Evolutionary conservation across 1,284 basidiomycete species (phyloP).

Genomic region (Austroboletus novae-zelandiae): DNA sequence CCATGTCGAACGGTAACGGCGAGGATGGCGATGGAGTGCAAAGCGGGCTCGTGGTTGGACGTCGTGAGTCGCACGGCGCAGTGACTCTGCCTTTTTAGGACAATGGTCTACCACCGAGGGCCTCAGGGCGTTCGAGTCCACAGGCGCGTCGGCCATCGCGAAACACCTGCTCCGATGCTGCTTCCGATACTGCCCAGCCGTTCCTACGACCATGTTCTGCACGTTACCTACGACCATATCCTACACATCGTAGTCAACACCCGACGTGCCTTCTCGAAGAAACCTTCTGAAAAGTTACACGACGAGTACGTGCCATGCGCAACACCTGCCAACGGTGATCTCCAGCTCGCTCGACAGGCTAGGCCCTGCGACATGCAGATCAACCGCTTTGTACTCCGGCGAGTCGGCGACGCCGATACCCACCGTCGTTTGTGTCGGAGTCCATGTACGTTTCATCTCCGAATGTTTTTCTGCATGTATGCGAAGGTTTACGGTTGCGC

Average conservation of each 20-base stretch:
- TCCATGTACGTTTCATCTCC: slow-evolving; percentile 29
- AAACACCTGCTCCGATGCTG: too few relatives aligned
- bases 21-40: not conserved
- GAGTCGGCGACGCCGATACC: not conserved
- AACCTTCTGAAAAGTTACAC: too few relatives aligned
- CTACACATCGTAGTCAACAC: too few relatives aligned
- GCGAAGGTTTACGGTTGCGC: slow-evolving; percentile 27
- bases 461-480: slow-evolving; percentile 18
- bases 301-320: too few relatives aligned
- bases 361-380: not conserved
- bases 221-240: too few relatives aligned
- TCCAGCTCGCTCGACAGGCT: not conserved
- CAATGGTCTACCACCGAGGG: not conserved
- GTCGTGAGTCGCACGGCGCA: slow-evolving; percentile 15
- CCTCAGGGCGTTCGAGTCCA: too few relatives aligned
- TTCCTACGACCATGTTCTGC: too few relatives aligned
- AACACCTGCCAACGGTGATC: not conserved
- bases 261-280: too few relatives aligned
- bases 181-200: too few relatives aligned
- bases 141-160: too few relatives aligned
- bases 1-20: slow-evolving; percentile 14
- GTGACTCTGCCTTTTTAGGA: slow-evolving; percentile 25
- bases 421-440: slow-evolving; percentile 19
- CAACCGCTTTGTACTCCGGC: slow-evolving; percentile 1
- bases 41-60: slow-evolving; percentile 1